Base-by-base conservation (phyloP, 2,329 filamentous ascomycete genomes). In the Ophiostoma tasmaniense region DNA sequence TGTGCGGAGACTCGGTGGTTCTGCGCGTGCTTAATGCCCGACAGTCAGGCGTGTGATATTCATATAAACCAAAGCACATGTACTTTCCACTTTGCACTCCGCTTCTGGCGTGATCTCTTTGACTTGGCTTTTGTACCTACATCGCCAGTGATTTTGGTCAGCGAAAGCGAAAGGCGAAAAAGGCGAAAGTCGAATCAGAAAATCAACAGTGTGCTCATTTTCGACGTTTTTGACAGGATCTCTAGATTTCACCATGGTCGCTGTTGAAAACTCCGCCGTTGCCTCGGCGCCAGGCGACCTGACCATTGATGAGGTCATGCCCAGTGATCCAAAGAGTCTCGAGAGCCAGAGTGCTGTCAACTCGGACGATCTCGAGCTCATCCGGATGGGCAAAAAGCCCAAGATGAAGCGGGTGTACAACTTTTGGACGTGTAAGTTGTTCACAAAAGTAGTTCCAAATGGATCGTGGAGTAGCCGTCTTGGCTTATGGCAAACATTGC, bases 401-500 rank as follows among this genome's bases (percentile, higher is more conserved):
- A 28, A 61, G 55, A 61, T 61, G 55, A 61, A 61, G 25, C 55
- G 55, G 11, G 55, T 61, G 55, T 61, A 61, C 50, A 61, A 61
- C 25, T 17, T 61, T 20, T 61, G 25, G 55, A 61, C 55, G 13
- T 61, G 55, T 61, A 61, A 61, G 50, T 25, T 22, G 50, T 25
- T 25, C 11, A 22, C 50, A 55, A 17, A 22, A 55, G 25, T 33
- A 25, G 25, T 14, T 61, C 55, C 30, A 3, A 30, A 28, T 25
- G 17, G 50, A 25, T 55, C 50, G n/a, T 25, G 50, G 50, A 55
- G 11, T 45, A 2, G 13, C 10, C 37, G 1, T 22, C 17, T 50
- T 20, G 45, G n/a, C 45, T 50, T 20, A n/a, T 50, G 45, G 45
- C 45, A 3, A 13, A 39, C 3, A 13, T 11, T 11, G 37, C 14